Percentiles rank a stretch among this genome's conserved stretches.
Conservation (phyloP, 192 early-diverging fungal species). For the Backusella tuberculispora region DNA sequence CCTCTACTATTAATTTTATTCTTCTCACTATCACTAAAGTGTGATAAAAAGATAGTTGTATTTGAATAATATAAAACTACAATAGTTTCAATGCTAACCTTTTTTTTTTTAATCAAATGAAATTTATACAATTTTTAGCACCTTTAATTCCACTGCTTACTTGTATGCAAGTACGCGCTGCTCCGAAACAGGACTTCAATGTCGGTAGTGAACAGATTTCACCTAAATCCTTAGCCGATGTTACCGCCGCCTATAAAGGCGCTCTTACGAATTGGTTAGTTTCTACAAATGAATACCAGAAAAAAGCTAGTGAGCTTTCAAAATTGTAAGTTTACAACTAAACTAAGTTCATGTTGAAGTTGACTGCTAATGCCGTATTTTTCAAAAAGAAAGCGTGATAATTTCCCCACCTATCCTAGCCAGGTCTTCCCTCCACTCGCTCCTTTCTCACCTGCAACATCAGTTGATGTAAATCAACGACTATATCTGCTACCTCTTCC, state of each 20-base stretch:
- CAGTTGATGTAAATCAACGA: not conserved
- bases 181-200: not conserved
- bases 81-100: not conserved
- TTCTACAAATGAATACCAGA: not conserved
- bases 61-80: too few species aligned
- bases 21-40: too few species aligned
- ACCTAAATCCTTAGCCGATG: not conserved
- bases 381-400: too few species aligned
- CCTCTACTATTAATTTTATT: too few species aligned
- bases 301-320: not conserved
- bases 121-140: not conserved
- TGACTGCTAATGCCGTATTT: too few species aligned
- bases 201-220: too few species aligned
- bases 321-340: not conserved
- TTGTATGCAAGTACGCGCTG: not conserved
- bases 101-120: not conserved
- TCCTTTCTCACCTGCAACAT: not conserved
- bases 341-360: not conserved
- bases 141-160: not conserved
- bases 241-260: not conserved
- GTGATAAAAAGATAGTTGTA: too few species aligned
- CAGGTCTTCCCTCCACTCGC: too few species aligned
- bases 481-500: not conserved
- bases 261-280: not conserved
- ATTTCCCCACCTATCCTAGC: not conserved